Conservation (phyloP, 1,139 yeast genomes). For the Pichia sp. region DNA sequence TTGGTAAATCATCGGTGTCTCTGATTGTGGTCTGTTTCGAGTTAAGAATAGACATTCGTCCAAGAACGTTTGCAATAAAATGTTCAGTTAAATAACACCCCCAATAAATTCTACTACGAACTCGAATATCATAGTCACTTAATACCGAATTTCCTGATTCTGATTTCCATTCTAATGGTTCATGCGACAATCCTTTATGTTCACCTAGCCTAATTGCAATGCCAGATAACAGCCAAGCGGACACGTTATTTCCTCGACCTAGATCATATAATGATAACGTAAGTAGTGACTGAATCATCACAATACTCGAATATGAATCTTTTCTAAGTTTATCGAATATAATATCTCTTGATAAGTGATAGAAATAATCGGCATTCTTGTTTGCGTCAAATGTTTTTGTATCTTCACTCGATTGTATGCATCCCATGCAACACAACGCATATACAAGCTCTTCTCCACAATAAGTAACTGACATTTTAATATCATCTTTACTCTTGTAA, state of each 20-base stretch:
- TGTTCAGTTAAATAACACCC: conserved; percentile 8
- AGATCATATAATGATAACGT: conserved; percentile 4
- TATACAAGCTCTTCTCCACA: conserved; percentile 7
- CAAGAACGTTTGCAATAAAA: conserved; percentile 6
- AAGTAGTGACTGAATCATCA: conserved; percentile 3
- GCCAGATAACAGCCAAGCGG: conserved; percentile 7
- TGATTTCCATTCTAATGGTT: conserved; percentile 4
- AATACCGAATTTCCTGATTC: not conserved
- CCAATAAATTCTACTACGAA: conserved; percentile 6
- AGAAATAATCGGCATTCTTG: conserved; percentile 1
- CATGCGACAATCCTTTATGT: conserved; percentile 3
- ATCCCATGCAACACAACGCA: conserved; percentile 4
- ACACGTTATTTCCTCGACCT: conserved; percentile 7
- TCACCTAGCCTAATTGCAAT: conserved; percentile 6
- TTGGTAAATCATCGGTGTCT: conserved; percentile 1
- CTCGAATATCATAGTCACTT: conserved; percentile 3
- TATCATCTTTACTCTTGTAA: conserved; percentile 5
- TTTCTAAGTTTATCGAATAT: conserved; percentile 5
- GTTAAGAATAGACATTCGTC: not conserved
- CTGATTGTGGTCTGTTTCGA: conserved; percentile 1
- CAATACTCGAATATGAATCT: not conserved
- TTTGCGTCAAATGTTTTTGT: not conserved
- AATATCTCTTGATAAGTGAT: not conserved
- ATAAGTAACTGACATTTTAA: conserved; percentile 4
- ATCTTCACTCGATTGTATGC: not conserved